These are phyloP conservation scores for Albifimbria verrucaria DNA, from an alignment of 2,329 filamentous ascomycete species.

Conservation along the genomic window DNA sequence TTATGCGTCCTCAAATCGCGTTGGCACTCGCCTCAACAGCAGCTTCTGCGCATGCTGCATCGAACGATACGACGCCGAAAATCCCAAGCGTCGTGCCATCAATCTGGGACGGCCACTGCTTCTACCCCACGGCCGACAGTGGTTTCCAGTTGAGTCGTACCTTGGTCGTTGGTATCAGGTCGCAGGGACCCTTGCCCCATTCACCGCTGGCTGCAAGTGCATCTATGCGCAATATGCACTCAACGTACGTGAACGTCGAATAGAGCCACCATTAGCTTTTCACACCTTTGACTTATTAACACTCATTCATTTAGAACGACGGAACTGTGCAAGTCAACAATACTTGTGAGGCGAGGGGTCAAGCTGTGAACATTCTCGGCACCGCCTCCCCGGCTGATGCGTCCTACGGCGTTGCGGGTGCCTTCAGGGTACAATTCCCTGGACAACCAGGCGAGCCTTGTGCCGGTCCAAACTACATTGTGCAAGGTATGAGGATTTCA, in stretches of 20 bases:
- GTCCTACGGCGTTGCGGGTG: conserved; percentile 24
- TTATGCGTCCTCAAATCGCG: conserved; percentile 9
- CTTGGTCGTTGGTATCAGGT: conserved; percentile 31
- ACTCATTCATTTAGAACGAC: conserved; percentile 17
- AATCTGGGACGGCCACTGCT: conserved; percentile 26
- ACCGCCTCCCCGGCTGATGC: conserved; percentile 22
- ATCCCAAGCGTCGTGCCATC: conserved; percentile 21
- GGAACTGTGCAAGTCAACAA: conserved; percentile 29
- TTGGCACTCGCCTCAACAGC: conserved; percentile 7
- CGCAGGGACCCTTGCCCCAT: conserved; percentile 26
- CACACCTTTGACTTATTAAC: not conserved
- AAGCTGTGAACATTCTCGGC: conserved; percentile 25
- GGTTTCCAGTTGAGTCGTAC: conserved; percentile 25
- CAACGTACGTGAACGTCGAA: conserved; percentile 17
- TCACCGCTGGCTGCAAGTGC: conserved; percentile 28
- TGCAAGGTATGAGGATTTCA: conserved; percentile 19
- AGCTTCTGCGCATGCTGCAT: conserved; percentile 6
- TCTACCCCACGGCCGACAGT: conserved; percentile 24
- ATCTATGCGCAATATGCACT: conserved; percentile 26
- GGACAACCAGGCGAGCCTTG: conserved; percentile 23
- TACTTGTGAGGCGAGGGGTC: conserved; percentile 22
- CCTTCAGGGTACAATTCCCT: conserved; percentile 27
- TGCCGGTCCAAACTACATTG: conserved; percentile 29
- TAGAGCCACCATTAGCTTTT: not conserved
- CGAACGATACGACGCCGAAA: conserved; percentile 8